These are phyloP conservation scores for Aristolochia fimbriata DNA, from an alignment of 164 flowering plant species.

Conservation along the genomic window DNA sequence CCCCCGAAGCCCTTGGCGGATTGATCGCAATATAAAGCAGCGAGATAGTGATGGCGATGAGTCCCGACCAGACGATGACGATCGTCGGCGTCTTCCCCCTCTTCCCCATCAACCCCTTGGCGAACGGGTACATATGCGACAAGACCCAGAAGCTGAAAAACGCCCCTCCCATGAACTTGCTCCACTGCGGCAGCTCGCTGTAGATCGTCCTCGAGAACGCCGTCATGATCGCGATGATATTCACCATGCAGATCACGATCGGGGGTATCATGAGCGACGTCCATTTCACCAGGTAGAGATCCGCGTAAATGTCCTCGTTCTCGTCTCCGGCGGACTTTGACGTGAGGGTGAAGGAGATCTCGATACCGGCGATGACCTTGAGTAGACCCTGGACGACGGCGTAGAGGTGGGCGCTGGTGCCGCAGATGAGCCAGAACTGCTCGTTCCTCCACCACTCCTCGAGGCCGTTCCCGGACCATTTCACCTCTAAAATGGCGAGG, in stretches of 20 bases:
- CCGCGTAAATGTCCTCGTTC: constrained; percentile 53
- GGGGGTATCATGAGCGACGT: constrained; percentile 66
- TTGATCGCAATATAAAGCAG: constrained; percentile 52
- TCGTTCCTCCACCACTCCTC: constrained; percentile 93
- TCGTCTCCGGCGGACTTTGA: constrained; percentile 60
- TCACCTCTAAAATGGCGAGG: constrained; percentile 57
- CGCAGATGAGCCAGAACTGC: constrained; percentile 76
- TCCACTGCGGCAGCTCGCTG: constrained; percentile 49
- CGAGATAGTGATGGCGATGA: constrained; percentile 62
- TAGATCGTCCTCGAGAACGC: constrained; percentile 51
- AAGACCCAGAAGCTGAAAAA: constrained; percentile 82
- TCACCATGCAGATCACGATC: constrained; percentile 49
- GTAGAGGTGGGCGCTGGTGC: constrained; percentile 64
- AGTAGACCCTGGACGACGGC: constrained; percentile 69
- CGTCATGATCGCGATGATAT: constrained; percentile 44
- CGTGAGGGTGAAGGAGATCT: constrained; percentile 69
- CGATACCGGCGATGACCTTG: constrained; percentile 69
- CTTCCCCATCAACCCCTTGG: constrained; percentile 77
- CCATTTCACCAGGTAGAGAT: constrained; percentile 64
- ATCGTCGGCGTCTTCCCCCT: constrained; percentile 67
- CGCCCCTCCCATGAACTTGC: constrained; percentile 58
- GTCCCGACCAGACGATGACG: constrained; percentile 73
- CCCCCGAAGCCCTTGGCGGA: constrained; percentile 19
- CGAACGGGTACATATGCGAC: constrained; percentile 72
- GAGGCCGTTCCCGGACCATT: constrained; percentile 61